A percentile compares a stretch with the other conserved stretches of the same genome.
These are phyloP conservation scores for Moesziomyces sp. DNA, from an alignment of 1,284 basidiomycete species.

Conservation along the genomic window DNA sequence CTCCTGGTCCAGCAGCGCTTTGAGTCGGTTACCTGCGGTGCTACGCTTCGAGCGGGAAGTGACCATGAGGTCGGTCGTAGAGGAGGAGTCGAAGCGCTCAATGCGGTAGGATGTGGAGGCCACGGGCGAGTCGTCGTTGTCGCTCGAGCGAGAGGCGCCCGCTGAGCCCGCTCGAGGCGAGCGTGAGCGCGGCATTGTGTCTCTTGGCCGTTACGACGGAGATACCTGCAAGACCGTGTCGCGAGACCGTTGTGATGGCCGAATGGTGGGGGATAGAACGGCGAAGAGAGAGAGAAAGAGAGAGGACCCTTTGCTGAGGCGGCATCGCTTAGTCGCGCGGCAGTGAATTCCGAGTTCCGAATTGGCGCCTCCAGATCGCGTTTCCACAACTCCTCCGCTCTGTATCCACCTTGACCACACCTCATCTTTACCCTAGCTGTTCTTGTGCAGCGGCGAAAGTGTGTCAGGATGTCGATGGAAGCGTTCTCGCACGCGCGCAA, in stretches of 20 bases:
- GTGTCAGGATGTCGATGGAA: conserved; percentile 70
- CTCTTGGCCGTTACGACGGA: not conserved
- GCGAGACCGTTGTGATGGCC: not conserved
- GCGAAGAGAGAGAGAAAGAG: not conserved
- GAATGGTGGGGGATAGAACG: not conserved
- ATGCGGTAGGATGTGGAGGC: conserved; percentile 30
- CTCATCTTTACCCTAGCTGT: not conserved
- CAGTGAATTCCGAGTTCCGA: conserved; percentile 13
- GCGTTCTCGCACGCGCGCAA: conserved; percentile 87
- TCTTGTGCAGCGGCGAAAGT: too few species aligned
- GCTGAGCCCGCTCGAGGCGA: conserved; percentile 4
- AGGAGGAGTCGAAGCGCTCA: conserved; percentile 20
- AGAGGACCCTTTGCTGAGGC: not conserved
- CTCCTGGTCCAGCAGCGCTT: conserved; percentile 61
- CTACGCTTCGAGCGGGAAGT: conserved; percentile 43
- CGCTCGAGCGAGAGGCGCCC: conserved; percentile 6
- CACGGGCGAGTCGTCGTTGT: not conserved
- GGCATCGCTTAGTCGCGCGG: not conserved
- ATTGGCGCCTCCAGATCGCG: not conserved
- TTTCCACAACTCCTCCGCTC: not conserved
- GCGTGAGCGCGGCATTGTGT: conserved; percentile 3
- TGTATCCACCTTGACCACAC: not conserved
- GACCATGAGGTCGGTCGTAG: conserved; percentile 29
- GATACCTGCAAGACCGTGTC: not conserved
- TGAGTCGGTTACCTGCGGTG: conserved; percentile 58